Evolutionary conservation across 2,329 filamentous ascomycete species (phyloP).

Genomic region (Stemphylium lycopersici): DNA sequence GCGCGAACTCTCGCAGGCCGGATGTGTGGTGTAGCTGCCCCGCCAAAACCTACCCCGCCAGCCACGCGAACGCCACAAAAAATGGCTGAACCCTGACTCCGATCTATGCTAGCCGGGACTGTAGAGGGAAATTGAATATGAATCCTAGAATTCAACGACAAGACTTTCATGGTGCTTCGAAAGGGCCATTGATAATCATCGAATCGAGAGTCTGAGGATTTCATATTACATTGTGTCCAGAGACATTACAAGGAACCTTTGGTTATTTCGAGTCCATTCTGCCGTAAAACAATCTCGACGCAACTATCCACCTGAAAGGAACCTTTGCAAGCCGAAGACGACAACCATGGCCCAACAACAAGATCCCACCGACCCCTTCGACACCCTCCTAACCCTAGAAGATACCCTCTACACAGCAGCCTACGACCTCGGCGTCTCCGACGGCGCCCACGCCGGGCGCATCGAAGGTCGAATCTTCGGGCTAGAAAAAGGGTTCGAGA

Average conservation of each 20-base stretch:
- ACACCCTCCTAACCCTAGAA: constrained; percentile 65
- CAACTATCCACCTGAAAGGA: not conserved
- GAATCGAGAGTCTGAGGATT: not conserved
- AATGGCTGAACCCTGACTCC: constrained; percentile 9
- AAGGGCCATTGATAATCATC: too few species aligned
- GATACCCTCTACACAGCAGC: constrained; percentile 81
- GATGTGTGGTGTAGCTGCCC: constrained; percentile 24
- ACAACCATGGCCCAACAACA: constrained; percentile 12
- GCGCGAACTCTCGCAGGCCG: constrained; percentile 20
- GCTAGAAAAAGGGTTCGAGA: constrained; percentile 91
- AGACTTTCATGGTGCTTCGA: too few species aligned
- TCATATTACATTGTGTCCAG: not conserved
- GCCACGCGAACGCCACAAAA: constrained; percentile 26
- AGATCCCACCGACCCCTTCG: constrained; percentile 60
- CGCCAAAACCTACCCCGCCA: constrained; percentile 31
- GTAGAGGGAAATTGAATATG: not conserved
- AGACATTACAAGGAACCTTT: not conserved
- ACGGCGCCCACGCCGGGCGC: constrained; percentile 78
- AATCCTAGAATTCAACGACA: too few species aligned
- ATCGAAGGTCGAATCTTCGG: constrained; percentile 91
- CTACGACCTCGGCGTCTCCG: constrained; percentile 73
- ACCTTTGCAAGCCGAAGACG: not conserved
- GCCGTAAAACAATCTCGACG: too few species aligned
- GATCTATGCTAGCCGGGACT: not conserved
- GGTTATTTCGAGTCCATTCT: too few species aligned